A percentile compares a stretch with the other conserved stretches of the same genome.
Conservation (phyloP, 371 early-diverging fungal species). For the Saksenaea vasiformis region DNA sequence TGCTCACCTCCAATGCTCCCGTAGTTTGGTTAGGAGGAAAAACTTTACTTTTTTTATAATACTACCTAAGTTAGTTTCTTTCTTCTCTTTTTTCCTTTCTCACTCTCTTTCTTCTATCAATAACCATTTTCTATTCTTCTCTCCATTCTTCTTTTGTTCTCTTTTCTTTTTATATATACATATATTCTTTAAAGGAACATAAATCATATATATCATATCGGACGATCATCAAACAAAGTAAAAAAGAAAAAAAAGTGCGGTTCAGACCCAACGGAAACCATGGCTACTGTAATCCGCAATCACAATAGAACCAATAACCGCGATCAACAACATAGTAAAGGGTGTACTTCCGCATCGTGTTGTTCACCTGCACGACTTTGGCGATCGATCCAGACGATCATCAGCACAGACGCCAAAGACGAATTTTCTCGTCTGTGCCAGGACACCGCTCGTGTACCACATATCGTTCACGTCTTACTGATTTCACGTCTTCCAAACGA, state of each 20-base stretch:
- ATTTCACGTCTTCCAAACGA: constrained; percentile 32
- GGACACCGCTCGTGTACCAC: constrained; percentile 13
- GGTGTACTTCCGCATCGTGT: constrained; percentile 28
- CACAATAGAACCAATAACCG: constrained; percentile 16
- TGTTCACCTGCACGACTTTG: constrained; percentile 30
- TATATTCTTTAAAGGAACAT: neutral
- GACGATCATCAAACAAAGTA: neutral
- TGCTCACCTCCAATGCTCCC: neutral
- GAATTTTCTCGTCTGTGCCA: constrained; percentile 26
- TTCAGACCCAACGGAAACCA: neutral
- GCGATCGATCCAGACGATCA: constrained; percentile 33
- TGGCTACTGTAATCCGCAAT: constrained; percentile 17
- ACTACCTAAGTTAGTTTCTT: neutral
- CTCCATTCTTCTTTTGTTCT: constrained; percentile 4
- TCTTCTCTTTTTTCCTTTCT: constrained; percentile 5
- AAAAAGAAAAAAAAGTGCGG: neutral
- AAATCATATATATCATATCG: neutral
- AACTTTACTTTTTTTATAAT: constrained; percentile 6
- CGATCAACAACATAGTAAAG: constrained; percentile 26
- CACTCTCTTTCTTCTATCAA: constrained; percentile 2
- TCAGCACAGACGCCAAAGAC: constrained; percentile 26
- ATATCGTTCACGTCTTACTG: constrained; percentile 31
- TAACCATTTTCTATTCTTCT: constrained; percentile 2
- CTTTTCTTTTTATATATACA: neutral
- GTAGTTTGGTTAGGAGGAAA: constrained; percentile 13